These are phyloP conservation scores for Mycena crocata DNA, from an alignment of 768 basidiomycete genomes.

Conservation along the genomic window DNA sequence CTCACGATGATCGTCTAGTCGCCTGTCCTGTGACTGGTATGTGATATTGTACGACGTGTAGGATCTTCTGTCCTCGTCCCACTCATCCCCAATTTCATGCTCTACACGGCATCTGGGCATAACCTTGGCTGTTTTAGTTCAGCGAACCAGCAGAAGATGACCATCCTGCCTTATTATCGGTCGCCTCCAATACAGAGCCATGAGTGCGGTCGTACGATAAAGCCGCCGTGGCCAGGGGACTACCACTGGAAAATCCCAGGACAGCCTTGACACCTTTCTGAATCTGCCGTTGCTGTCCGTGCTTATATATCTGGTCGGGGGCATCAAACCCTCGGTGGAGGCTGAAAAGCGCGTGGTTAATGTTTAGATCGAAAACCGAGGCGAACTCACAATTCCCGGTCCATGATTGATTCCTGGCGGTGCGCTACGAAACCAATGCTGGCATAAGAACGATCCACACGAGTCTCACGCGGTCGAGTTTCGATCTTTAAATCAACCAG, in stretches of 20 bases:
- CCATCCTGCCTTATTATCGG: conserved; percentile 3
- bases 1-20: not conserved
- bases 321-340: conserved; percentile 4
- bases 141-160: not conserved
- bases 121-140: not conserved
- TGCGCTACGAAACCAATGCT: too few relatives aligned
- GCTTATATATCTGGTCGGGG: not conserved
- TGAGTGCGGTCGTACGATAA: not conserved
- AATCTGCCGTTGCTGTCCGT: too few relatives aligned
- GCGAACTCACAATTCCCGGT: conserved; percentile 2
- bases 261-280: conserved; percentile 2
- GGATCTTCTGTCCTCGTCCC: not conserved
- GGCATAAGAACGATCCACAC: too few relatives aligned
- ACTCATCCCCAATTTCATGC: conserved; percentile 4
- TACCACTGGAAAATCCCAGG: conserved; percentile 3
- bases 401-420: not conserved
- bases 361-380: not conserved
- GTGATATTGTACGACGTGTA: conserved; percentile 11
- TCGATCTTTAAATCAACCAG: conserved; percentile 4
- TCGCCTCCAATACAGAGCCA: not conserved
- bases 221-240: not conserved
- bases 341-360: too few relatives aligned
- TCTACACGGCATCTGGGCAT: conserved; percentile 6
- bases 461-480: too few relatives aligned
- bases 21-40: not conserved